Percentiles rank a stretch among this genome's conserved stretches.
These are phyloP conservation scores for Lachancea mirantina DNA, from an alignment of 805 yeast genomes.

Conservation along the genomic window DNA sequence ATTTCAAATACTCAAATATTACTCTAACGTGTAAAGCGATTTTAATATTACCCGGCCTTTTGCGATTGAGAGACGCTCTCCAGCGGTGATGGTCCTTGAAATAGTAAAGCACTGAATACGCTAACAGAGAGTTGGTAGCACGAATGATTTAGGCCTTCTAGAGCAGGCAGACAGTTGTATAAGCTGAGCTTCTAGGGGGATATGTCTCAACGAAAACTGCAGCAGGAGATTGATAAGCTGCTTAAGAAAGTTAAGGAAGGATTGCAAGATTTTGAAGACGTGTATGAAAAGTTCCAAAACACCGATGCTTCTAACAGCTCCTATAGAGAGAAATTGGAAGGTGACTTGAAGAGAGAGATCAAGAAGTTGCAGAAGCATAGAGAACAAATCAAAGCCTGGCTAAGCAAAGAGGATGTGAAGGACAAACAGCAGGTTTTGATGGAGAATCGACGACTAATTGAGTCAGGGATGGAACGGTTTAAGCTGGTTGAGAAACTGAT, in stretches of 20 bases:
- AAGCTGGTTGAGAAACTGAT: slow-evolving; percentile 88
- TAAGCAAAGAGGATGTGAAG: slow-evolving; percentile 83
- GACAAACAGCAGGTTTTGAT: slow-evolving; percentile 69
- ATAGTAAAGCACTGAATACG: too few species aligned
- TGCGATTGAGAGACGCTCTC: too few species aligned
- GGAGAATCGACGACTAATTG: slow-evolving; percentile 67
- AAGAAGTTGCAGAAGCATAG: slow-evolving; percentile 88
- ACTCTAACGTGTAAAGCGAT: too few species aligned
- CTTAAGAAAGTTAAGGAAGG: slow-evolving; percentile 92
- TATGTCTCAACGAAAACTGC: slow-evolving; percentile 43
- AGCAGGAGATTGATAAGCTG: slow-evolving; percentile 83
- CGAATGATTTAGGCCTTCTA: too few species aligned
- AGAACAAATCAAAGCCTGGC: slow-evolving; percentile 94
- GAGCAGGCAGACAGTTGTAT: too few species aligned
- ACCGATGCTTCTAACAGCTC: slow-evolving; percentile 63
- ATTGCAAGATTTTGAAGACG: slow-evolving; percentile 71
- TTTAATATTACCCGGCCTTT: too few species aligned
- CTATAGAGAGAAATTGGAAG: slow-evolving; percentile 88
- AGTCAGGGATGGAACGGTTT: slow-evolving; percentile 87
- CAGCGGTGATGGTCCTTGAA: too few species aligned
- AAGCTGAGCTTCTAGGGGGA: too few species aligned
- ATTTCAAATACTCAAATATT: too few species aligned
- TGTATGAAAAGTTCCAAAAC: slow-evolving; percentile 75
- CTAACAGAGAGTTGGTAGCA: too few species aligned
- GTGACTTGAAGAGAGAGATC: slow-evolving; percentile 88